Percentiles rank a stretch among this genome's conserved stretches.
These are phyloP conservation scores for Xerocomus spinulosus DNA, from an alignment of 768 basidiomycete genomes.

Conservation along the genomic window DNA sequence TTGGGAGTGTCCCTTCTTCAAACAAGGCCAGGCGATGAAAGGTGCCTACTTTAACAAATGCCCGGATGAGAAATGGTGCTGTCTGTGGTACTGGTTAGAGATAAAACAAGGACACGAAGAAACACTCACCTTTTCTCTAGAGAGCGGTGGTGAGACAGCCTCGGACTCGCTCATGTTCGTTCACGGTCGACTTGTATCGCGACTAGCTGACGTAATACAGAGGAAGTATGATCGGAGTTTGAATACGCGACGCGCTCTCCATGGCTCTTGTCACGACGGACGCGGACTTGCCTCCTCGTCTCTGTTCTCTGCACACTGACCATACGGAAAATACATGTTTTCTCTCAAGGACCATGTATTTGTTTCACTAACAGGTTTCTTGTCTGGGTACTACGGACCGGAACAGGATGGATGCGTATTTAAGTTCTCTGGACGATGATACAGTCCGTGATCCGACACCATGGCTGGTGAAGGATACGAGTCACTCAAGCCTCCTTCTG, in stretches of 20 bases:
- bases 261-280: background rate
- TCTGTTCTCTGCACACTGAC: background rate
- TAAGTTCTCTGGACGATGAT: background rate
- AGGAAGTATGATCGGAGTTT: background rate
- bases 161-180: conserved; percentile 35
- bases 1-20: conserved; percentile 72
- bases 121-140: conserved; percentile 51
- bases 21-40: conserved; percentile 73
- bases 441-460: background rate
- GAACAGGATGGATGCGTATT: background rate
- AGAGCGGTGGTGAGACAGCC: conserved; percentile 39
- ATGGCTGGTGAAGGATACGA: conserved; percentile 22
- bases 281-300: background rate
- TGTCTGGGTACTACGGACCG: background rate
- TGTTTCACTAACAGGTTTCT: background rate
- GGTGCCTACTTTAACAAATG: conserved; percentile 77
- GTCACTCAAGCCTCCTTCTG: conserved; percentile 7
- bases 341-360: background rate
- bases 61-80: conserved; percentile 74
- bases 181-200: background rate
- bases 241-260: background rate
- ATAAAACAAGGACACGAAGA: background rate
- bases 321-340: background rate
- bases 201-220: background rate
- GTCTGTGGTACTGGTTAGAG: conserved; percentile 41